These are phyloP conservation scores for Russula virescens DNA, from an alignment of 768 basidiomycete species.

Conservation along the genomic window DNA sequence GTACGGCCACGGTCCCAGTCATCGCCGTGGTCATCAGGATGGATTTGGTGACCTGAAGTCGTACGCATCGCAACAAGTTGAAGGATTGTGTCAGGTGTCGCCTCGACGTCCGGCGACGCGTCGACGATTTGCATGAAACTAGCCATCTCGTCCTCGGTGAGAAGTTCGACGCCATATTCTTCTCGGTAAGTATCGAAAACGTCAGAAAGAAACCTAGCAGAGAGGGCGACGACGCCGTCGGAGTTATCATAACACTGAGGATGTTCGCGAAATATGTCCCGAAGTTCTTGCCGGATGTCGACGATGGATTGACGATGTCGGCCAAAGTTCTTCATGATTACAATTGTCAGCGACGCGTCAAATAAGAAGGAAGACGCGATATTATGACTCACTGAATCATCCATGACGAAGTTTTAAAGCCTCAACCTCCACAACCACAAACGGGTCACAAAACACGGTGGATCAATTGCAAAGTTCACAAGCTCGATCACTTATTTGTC, in stretches of 20 bases:
- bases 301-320: slow-evolving; percentile 65
- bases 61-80: slow-evolving; percentile 48
- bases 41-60: slow-evolving; percentile 18
- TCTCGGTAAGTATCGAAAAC: slow-evolving; percentile 61
- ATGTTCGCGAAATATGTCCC: slow-evolving; percentile 62
- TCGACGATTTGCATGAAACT: slow-evolving; percentile 54
- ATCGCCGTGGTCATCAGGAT: slow-evolving; percentile 21
- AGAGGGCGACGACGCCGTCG: slow-evolving; percentile 57
- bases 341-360: not conserved
- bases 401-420: slow-evolving; percentile 9
- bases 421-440: not conserved
- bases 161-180: slow-evolving; percentile 55
- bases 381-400: slow-evolving; percentile 6
- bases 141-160: slow-evolving; percentile 56
- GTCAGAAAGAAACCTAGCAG: slow-evolving; percentile 64
- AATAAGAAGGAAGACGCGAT: not conserved
- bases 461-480: too few relatives aligned
- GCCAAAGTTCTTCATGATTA: slow-evolving; percentile 34
- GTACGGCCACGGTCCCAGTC: slow-evolving; percentile 40
- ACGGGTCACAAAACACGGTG: not conserved
- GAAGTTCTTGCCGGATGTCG: slow-evolving; percentile 64
- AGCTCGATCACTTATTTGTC: not conserved
- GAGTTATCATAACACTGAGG: slow-evolving; percentile 54
- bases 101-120: slow-evolving; percentile 56
- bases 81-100: slow-evolving; percentile 62